Base-by-base conservation (phyloP, 305 asterid species). In the Fraxinus ornus region DNA sequence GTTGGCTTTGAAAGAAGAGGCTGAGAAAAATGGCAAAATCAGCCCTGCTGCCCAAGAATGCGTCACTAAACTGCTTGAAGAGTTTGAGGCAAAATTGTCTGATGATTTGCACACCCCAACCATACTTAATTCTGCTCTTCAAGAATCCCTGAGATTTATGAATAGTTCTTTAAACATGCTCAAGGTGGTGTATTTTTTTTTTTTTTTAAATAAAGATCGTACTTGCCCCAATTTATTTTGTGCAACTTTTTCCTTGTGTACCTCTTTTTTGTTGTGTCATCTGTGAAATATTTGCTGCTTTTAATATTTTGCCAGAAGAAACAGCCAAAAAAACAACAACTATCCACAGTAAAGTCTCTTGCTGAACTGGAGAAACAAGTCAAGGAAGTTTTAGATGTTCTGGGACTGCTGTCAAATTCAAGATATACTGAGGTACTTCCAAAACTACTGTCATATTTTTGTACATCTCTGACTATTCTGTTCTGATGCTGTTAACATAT, bases 41-140 rank as follows among this genome's bases (percentile, higher is more conserved):
- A 88, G 78, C 80, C 84, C 86, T 17, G 89, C 84, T 55, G 92
- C 89, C 39, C 88, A 89, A 82, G 90, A 91, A 35, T 88, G 94
- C 90, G 90, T 89, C 82, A 82, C 30, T 19, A 91, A 88, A 82
- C 91, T 95, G 84, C 93, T 41, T 62, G 82, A 75, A 5, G 97
- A 95, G 57, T 88, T 94, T 64, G 92, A 91, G 86, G 47, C 91
- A 1, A 92, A 86, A 85, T 75, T 95, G 86, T 89, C 97, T 5
- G 98, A 93, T 87, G 98, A 95, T 85, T 84, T 95, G 89, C 97
- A 94, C 76, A 92, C 98, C 1, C 97, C 94, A 3, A 22, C 93
- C 60, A 83, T 94, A 83, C 80, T 95, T 57, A 95, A 90, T 80
- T 86, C 88, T 39, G 77, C 93, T 26, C 92, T 93, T 85, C 92